Conservation (phyloP, 2,329 filamentous ascomycete species). For the Trichoderma atrobrunneum region DNA sequence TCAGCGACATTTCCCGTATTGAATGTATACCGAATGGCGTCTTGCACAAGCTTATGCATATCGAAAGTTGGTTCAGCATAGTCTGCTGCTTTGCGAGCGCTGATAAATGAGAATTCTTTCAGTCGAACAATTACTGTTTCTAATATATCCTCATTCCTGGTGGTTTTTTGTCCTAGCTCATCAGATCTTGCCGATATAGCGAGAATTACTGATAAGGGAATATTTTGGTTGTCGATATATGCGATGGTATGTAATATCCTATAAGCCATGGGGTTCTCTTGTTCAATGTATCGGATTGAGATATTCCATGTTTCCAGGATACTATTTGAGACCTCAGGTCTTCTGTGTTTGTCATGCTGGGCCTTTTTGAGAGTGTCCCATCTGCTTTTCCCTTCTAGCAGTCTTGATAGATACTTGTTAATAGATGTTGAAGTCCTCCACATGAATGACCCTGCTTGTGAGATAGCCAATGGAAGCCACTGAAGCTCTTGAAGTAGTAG, state of each 20-base stretch:
- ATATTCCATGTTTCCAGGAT: neutral
- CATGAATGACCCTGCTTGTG: neutral
- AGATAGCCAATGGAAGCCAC: neutral
- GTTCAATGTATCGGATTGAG: accelerated
- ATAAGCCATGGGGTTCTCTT: accelerated
- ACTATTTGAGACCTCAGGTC: neutral
- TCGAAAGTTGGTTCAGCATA: too few species aligned
- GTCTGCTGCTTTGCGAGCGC: too few species aligned
- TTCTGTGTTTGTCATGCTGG: neutral
- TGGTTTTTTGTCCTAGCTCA: too few species aligned
- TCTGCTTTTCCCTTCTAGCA: neutral
- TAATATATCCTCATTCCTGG: too few species aligned
- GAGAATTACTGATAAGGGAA: neutral
- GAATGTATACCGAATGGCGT: too few species aligned
- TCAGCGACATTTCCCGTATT: too few species aligned
- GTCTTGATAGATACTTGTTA: neutral
- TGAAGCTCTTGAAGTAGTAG: neutral
- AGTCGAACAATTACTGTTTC: too few species aligned
- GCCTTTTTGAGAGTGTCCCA: accelerated
- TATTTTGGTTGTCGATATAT: neutral
- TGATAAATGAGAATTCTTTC: too few species aligned
- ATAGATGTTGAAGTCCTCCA: neutral
- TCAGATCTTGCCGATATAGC: too few species aligned
- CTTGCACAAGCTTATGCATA: too few species aligned
- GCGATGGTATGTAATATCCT: accelerated